Base-by-base conservation (phyloP, 1,284 basidiomycete species). In the Xerocomus cyaneibrunnescens region DNA sequence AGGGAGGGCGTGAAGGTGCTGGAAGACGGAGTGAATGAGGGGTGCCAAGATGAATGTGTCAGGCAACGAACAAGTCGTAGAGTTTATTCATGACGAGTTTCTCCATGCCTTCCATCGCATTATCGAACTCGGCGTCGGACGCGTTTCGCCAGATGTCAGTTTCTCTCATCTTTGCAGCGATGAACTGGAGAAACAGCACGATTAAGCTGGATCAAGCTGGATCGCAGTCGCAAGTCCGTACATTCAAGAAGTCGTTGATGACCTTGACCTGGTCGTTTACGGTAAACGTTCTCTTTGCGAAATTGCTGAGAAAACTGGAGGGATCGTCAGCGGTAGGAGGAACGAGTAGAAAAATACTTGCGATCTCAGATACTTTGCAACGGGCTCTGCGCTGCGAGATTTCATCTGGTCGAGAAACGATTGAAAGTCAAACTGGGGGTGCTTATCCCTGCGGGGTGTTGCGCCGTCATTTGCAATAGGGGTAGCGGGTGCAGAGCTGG, bases 51-150 rank as follows among this genome's bases (percentile, higher is more conserved):
- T 3, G 56, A 51, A 27, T 12, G 51, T 21, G 40, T 17, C 23
- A 38, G 48, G 43, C 5, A 51, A 58, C 57, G 56, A 62, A 93
- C 92, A 88, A 94, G 59, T 92, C 93, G 71, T 97, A 98, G 49
- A 98, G 75, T 44, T 95, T 79, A 64, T 99, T 99, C 97, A 99
- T 99, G 61, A 99, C 94, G 10, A 99, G 82, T 72, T 99, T 99
- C 78, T 99, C 96, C 93, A 99, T 98, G 46, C 94, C 95, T 73
- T 99, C 96, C 74, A 94, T 84, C 0, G 95, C 94, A 62, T 98
- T 95, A 54, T 98, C 97, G 61, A 99, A 98, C 68, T 99, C 95
- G 5, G 75, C 74, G 22, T 92, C 86, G 5, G 82, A 77, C 5
- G 80, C 81, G 54, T 83, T 84, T 62, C 81, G 84, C 94, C 93